phyloP scores from a whole-genome alignment of 2,329 filamentous ascomycete genomes.

The Plenodomus biglobosus region DNA sequence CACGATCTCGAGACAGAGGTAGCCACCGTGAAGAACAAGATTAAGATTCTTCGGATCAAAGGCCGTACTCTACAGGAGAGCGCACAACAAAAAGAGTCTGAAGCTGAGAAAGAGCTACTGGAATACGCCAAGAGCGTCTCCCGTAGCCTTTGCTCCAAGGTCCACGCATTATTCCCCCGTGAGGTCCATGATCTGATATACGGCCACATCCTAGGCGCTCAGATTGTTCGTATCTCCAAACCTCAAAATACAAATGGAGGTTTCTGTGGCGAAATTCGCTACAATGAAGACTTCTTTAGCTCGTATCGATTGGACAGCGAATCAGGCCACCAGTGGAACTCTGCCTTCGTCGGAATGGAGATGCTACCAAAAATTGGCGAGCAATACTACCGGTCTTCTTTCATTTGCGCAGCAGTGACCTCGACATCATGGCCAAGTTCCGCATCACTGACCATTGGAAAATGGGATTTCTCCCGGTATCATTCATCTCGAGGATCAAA shows the following conservation, averaged over 20 bases:
- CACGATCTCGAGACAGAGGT: background rate
- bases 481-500: background rate
- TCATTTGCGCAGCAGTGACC: background rate
- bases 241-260: too few species aligned
- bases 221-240: background rate
- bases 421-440: background rate
- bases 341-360: background rate
- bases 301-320: too few species aligned
- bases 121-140: background rate
- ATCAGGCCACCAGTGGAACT: background rate
- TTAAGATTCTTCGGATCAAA: background rate
- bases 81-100: background rate
- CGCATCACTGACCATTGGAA: constrained; percentile 1
- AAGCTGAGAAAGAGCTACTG: background rate
- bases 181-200: background rate
- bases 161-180: background rate
- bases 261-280: too few species aligned
- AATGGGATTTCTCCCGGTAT: background rate
- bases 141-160: background rate
- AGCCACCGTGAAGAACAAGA: background rate
- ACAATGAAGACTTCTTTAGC: too few species aligned
- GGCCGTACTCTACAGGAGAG: background rate
- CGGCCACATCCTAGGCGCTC: background rate
- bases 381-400: background rate
- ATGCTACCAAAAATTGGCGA: background rate